phyloP scores from a whole-genome alignment of 1,284 basidiomycete species.

The Pseudozyma pruni region DNA sequence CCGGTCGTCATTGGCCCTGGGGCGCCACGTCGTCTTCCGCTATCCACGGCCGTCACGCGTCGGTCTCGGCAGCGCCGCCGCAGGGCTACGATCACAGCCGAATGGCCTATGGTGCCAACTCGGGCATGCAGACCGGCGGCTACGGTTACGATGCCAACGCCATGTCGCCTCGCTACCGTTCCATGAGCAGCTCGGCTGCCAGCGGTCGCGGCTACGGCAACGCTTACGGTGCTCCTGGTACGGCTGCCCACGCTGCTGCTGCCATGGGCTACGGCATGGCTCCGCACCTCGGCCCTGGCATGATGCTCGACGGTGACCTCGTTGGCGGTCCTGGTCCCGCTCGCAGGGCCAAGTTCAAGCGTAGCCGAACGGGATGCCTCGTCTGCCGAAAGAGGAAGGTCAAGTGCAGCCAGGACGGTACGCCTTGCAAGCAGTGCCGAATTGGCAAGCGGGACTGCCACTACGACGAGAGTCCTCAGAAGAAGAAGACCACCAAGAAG shows the following conservation, averaged over 20 bases:
- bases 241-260: constrained; percentile 40
- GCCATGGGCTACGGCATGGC: constrained; percentile 50
- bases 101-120: constrained; percentile 42
- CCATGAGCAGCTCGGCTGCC: constrained; percentile 50
- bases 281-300: constrained; percentile 40
- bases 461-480: constrained; percentile 58
- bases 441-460: constrained; percentile 63
- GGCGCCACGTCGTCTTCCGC: constrained; percentile 24
- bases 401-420: constrained; percentile 62
- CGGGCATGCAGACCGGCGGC: constrained; percentile 28
- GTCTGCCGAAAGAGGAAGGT: constrained; percentile 64
- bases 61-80: constrained; percentile 43
- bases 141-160: constrained; percentile 43
- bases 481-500: constrained; percentile 51
- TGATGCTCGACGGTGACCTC: constrained; percentile 47
- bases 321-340: constrained; percentile 49
- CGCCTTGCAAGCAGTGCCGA: constrained; percentile 61
- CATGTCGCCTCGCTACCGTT: constrained; percentile 51
- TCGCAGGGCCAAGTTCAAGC: constrained; percentile 60
- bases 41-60: constrained; percentile 48
- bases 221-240: constrained; percentile 37
- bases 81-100: constrained; percentile 47
- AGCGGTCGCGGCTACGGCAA: constrained; percentile 47
- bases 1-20: constrained; percentile 54
- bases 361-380: constrained; percentile 58